These are phyloP conservation scores for Fusarium keratoplasticum DNA, from an alignment of 2,329 filamentous ascomycete genomes.

Conservation along the genomic window DNA sequence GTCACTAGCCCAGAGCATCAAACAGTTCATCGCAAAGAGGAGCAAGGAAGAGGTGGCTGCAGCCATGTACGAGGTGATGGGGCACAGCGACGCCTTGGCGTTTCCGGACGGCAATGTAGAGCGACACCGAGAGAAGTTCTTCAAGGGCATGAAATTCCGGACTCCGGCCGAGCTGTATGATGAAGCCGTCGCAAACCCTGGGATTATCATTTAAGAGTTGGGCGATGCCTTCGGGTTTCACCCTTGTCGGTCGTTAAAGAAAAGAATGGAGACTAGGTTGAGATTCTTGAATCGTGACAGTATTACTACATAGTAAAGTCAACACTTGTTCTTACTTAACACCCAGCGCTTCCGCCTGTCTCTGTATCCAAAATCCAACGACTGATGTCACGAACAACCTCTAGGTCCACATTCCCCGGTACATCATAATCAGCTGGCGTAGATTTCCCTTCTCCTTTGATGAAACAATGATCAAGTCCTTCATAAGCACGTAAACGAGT, in stretches of 20 bases:
- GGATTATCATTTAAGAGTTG: not conserved
- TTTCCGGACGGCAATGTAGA: not conserved
- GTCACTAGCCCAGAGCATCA: not conserved
- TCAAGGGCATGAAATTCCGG: not conserved
- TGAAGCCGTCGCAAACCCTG: not conserved
- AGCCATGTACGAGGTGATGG: not conserved
- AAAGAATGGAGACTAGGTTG: not conserved
- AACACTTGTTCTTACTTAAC: not conserved
- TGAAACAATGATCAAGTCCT: constrained; percentile 4
- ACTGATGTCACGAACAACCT: not conserved
- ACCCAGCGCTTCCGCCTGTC: no score
- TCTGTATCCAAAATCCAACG: not conserved
- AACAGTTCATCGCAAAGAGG: not conserved
- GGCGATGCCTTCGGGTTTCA: not conserved
- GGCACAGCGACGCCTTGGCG: not conserved
- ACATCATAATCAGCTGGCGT: constrained; percentile 8
- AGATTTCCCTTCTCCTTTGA: not conserved
- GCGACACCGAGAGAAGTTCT: not conserved
- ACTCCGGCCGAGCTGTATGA: not conserved
- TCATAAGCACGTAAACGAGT: not conserved
- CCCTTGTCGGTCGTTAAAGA: not conserved
- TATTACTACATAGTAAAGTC: not conserved
- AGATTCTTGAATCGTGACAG: not conserved
- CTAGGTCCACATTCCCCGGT: not conserved
- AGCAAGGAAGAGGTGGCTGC: not conserved